Evolutionary conservation across 1,284 basidiomycete species (phyloP).

Genomic region (Fistulinella cinereoalba): DNA sequence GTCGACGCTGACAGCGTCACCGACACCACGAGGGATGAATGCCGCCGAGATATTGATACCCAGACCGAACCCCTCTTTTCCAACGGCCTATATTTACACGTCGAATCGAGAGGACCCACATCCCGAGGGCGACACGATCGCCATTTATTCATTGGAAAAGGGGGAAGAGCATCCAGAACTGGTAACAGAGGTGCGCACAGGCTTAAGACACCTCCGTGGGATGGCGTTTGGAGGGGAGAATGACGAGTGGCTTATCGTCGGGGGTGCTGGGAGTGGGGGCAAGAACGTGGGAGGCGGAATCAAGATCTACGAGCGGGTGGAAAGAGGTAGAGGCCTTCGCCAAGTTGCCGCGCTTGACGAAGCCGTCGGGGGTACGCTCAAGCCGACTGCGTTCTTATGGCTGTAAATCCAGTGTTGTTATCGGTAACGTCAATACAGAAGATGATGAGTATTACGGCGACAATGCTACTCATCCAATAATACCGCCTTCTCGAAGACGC

Average conservation of each 20-base stretch:
- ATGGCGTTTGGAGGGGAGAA: constrained; percentile 52
- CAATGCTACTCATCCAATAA: constrained; percentile 37
- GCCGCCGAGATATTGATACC: constrained; percentile 61
- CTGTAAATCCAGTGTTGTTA: constrained; percentile 13
- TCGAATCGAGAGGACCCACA: constrained; percentile 65
- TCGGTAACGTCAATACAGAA: neutral
- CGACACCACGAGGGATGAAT: constrained; percentile 39
- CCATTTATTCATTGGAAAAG: constrained; percentile 50
- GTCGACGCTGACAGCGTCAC: constrained; percentile 46
- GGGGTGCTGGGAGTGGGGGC: constrained; percentile 35
- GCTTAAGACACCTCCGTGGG: constrained; percentile 50
- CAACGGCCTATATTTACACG: constrained; percentile 51
- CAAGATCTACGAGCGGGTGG: constrained; percentile 50
- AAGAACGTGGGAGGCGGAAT: constrained; percentile 42
- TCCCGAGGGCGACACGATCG: constrained; percentile 58
- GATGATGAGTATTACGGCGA: neutral
- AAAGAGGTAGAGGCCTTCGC: constrained; percentile 45
- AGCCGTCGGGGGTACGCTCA: constrained; percentile 24
- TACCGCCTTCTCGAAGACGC: constrained; percentile 42
- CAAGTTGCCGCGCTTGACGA: constrained; percentile 40
- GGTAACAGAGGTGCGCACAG: constrained; percentile 48
- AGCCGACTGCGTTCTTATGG: constrained; percentile 52
- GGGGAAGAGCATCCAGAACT: constrained; percentile 40
- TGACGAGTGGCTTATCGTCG: constrained; percentile 47
- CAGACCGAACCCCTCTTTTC: constrained; percentile 40